A percentile compares a stretch with the other conserved stretches of the same genome.
phyloP scores from a whole-genome alignment of 257 asterid species.

The Hygrophila difformis region DNA sequence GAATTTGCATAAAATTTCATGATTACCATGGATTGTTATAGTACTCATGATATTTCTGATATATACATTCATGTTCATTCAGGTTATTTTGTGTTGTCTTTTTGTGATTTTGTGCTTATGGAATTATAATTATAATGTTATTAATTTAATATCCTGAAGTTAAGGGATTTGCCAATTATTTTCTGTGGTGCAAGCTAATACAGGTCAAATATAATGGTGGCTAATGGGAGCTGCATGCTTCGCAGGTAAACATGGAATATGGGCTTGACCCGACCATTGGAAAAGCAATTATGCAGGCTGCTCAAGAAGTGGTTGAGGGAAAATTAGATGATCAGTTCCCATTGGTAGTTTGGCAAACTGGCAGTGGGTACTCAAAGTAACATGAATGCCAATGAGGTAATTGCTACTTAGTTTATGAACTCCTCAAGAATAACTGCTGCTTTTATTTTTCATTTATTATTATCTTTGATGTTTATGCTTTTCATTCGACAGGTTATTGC shows the following conservation, averaged over 20 bases:
- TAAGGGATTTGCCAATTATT: neutral
- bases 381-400: conserved; percentile 99
- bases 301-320: conserved; percentile 97
- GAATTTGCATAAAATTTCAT: neutral
- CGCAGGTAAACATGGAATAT: conserved; percentile 85
- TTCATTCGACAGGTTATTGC: conserved; percentile 73
- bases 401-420: conserved; percentile 13
- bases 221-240: conserved; percentile 4
- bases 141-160: neutral
- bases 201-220: too few species aligned
- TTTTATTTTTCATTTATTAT: conserved; percentile 10
- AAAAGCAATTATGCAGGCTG: conserved; percentile 92
- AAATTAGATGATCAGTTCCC: conserved; percentile 91
- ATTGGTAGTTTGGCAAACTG: conserved; percentile 98
- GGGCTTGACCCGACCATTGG: conserved; percentile 94
- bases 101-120: neutral
- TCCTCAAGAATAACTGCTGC: neutral
- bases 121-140: neutral
- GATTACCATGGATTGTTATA: conserved; percentile 1
- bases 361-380: conserved; percentile 99
- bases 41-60: neutral
- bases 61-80: neutral
- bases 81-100: neutral
- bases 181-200: neutral
- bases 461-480: conserved; percentile 5